A percentile compares a stretch with the other conserved stretches of the same genome.
Evolutionary conservation across 106 monocot species (phyloP).

Genomic region (Apostasia shenzhenica): DNA sequence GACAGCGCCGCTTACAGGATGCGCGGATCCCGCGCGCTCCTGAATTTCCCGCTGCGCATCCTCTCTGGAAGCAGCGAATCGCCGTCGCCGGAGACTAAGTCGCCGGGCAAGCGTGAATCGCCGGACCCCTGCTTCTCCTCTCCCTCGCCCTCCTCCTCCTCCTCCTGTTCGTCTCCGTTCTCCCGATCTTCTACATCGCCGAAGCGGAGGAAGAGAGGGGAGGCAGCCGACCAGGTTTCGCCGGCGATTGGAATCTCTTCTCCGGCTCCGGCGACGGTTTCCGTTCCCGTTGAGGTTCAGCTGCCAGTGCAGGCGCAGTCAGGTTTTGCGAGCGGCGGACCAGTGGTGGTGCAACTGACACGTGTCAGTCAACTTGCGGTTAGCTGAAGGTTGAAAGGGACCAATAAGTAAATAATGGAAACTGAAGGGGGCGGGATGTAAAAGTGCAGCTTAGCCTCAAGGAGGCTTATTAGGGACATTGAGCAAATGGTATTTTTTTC

Average conservation of each 20-base stretch:
- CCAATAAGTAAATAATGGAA: not conserved
- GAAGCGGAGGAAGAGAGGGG: slow-evolving; percentile 13
- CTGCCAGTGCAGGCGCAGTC: slow-evolving; percentile 4
- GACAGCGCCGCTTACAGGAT: slow-evolving; percentile 14
- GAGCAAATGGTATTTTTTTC: too few species aligned
- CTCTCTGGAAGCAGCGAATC: not conserved
- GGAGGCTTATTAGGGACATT: too few species aligned
- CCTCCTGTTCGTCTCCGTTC: not conserved
- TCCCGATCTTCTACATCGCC: not conserved
- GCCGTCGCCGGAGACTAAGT: not conserved
- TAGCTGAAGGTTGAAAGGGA: not conserved
- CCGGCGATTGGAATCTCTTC: not conserved
- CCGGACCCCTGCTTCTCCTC: not conserved
- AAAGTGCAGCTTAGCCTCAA: not conserved
- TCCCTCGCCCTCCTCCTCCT: not conserved
- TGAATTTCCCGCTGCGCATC: slow-evolving; percentile 13
- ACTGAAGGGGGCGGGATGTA: not conserved
- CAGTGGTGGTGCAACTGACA: not conserved
- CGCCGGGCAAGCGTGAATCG: not conserved
- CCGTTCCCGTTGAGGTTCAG: not conserved
- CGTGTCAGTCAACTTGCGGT: slow-evolving; percentile 3
- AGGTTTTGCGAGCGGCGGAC: not conserved
- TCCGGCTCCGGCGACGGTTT: not conserved
- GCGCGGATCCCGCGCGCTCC: slow-evolving; percentile 16
- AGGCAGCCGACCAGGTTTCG: not conserved